phyloP scores from a whole-genome alignment of 1,139 yeast species.

The Nadsonia starkeyi-henricii region DNA sequence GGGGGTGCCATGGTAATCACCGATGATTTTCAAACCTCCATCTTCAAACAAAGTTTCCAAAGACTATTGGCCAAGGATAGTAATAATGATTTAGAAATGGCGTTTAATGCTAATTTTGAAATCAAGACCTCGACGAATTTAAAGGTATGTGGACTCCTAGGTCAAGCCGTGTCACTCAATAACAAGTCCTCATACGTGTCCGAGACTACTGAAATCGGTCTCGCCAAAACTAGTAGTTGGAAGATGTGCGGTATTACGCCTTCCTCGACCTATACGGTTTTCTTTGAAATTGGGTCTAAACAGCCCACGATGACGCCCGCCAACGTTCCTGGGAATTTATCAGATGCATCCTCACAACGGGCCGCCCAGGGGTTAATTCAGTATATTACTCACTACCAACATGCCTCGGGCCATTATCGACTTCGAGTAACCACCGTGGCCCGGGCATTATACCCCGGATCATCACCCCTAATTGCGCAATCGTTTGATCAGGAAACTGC shows the following conservation, averaged over 20 bases:
- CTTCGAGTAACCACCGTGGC: constrained; percentile 83
- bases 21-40: constrained; percentile 93
- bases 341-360: constrained; percentile 75
- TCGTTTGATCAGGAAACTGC: constrained; percentile 99
- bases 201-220: constrained; percentile 85
- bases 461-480: constrained; percentile 36
- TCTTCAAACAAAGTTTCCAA: constrained; percentile 85
- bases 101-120: constrained; percentile 54
- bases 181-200: constrained; percentile 28
- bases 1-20: constrained; percentile 88
- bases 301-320: constrained; percentile 4
- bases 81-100: constrained; percentile 58
- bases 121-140: constrained; percentile 82
- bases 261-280: constrained; percentile 74
- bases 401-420: constrained; percentile 50
- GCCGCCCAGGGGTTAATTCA: constrained; percentile 39
- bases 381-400: constrained; percentile 62
- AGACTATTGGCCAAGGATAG: constrained; percentile 78
- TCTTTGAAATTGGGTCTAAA: constrained; percentile 56
- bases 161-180: constrained; percentile 72
- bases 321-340: constrained; percentile 36
- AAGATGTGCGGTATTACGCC: constrained; percentile 77
- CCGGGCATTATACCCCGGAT: constrained; percentile 41
- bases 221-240: constrained; percentile 88
- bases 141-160: constrained; percentile 84